Percentiles rank a stretch among this genome's conserved stretches.
phyloP scores from a whole-genome alignment of 441 rosid genomes.

The Eutrema salsugineum region DNA sequence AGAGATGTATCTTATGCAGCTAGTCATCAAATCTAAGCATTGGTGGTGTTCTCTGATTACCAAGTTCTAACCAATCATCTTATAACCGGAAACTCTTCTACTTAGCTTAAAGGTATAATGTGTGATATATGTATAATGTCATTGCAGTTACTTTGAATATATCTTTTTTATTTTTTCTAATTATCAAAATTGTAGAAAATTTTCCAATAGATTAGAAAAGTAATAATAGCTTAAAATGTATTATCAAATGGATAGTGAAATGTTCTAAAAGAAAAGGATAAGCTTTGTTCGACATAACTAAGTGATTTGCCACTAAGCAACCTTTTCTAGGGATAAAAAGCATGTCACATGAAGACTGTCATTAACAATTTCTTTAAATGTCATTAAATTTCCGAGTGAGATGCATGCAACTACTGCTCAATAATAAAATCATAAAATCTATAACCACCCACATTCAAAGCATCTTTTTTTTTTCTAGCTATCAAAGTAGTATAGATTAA shows the following conservation, averaged over 20 bases:
- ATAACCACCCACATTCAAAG: constrained; percentile 28
- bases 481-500: constrained; percentile 6
- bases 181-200: background rate
- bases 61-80: too few species aligned
- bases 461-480: constrained; percentile 14
- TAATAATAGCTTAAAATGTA: background rate
- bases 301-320: constrained; percentile 22
- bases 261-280: background rate
- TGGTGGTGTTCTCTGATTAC: too few species aligned
- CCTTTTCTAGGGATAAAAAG: background rate
- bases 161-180: too few species aligned
- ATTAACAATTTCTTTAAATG: constrained; percentile 8
- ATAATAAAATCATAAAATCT: background rate
- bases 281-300: background rate
- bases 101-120: too few species aligned
- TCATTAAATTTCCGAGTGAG: constrained; percentile 14
- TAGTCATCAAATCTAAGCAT: too few species aligned
- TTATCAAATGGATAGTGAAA: background rate
- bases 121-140: too few species aligned
- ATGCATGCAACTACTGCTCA: constrained; percentile 22
- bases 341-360: constrained; percentile 16
- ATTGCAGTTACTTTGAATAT: too few species aligned
- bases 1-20: too few species aligned
- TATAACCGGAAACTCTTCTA: too few species aligned
- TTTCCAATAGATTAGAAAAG: background rate